These are phyloP conservation scores for Exserohilum rostratum DNA, from an alignment of 2,329 filamentous ascomycete species.

Conservation along the genomic window DNA sequence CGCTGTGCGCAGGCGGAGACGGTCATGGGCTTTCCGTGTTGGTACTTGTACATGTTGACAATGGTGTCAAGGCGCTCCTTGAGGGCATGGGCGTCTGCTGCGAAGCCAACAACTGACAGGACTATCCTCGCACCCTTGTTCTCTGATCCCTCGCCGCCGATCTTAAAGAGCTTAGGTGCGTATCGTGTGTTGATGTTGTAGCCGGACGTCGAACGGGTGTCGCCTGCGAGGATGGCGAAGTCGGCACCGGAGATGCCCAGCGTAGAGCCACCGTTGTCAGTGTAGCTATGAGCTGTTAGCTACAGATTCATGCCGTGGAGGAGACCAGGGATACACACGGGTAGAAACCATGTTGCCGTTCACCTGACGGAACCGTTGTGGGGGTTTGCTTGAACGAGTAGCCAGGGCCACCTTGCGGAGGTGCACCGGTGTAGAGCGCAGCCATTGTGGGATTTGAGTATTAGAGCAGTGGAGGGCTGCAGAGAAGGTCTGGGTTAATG, in stretches of 20 bases:
- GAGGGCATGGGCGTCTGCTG: constrained; percentile 90
- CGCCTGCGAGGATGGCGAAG: constrained; percentile 96
- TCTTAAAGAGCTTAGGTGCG: constrained; percentile 95
- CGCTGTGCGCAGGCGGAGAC: constrained; percentile 94
- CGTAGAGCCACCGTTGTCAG: constrained; percentile 96
- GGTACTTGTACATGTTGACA: constrained; percentile 99
- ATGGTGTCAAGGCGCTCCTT: constrained; percentile 92
- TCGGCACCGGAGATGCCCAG: constrained; percentile 91
- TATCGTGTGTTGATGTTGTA: constrained; percentile 98
- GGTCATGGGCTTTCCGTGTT: constrained; percentile 94
- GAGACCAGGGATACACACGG: constrained; percentile 65
- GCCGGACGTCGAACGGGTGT: constrained; percentile 92
- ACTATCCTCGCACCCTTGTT: constrained; percentile 86
- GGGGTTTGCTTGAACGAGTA: constrained; percentile 65
- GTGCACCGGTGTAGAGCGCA: constrained; percentile 58
- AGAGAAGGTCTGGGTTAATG: constrained; percentile 12
- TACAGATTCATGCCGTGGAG: constrained; percentile 7
- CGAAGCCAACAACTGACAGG: constrained; percentile 92
- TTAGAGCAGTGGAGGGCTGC: not conserved
- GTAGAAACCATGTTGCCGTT: constrained; percentile 82
- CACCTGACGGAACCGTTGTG: constrained; percentile 54
- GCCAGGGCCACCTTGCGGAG: constrained; percentile 60
- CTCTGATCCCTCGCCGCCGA: constrained; percentile 86
- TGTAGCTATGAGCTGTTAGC: constrained; percentile 68
- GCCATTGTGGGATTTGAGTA: constrained; percentile 53